Evolutionary conservation across 2,329 filamentous ascomycete species (phyloP), one percentile per base, ranked within the genome.

Genomic region (Teratosphaeria pseudoeucalypti): DNA sequence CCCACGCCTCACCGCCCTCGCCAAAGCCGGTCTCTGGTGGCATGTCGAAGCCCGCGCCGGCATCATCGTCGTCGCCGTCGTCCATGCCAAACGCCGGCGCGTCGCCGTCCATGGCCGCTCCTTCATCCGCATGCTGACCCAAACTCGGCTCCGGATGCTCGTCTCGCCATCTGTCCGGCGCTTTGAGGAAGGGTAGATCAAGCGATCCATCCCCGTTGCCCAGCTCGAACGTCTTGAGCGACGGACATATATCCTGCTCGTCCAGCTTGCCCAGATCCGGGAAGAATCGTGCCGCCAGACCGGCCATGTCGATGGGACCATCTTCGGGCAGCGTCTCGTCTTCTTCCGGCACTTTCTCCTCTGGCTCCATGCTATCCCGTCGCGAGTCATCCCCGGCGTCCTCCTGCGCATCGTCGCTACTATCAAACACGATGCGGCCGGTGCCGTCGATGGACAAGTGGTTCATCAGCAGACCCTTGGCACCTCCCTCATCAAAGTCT

Each of bases 401-500:
- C 59, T 85, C 82, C 60, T 81, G 78, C 16, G 79, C 78, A 72
- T 97, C 94, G 72, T 99, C 92, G 70, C 92, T 97, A 77, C 92
- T 97, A 76, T 99, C 94, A 71, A 99, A 99, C 5, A 99, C 92
- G 63, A 99, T 99, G 39, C 92, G 85, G 52, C 94, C 94, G 64
- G 90, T 85, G 1, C 85, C 84, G 73, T 99, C 94, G 64, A 99
- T 96, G 70, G 92, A 90, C n/a, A 99, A 80, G 74, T 99, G 92
- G 70, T 99, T 99, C 34, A 99, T 81, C 23, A 99, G 80, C 52
- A 99, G 80, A 23, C 94, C 94, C 75, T 97, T 99, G 59, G 94
- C 94, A 59, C 94, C 94, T 23, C 94, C 94, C 76, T 99, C 94
- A 71, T 99, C 94, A 65, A 99, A 99, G 76, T 99, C 94, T 52